Conservation (phyloP, 2,329 filamentous ascomycete genomes). For the Arthrinium phaeospermum region DNA sequence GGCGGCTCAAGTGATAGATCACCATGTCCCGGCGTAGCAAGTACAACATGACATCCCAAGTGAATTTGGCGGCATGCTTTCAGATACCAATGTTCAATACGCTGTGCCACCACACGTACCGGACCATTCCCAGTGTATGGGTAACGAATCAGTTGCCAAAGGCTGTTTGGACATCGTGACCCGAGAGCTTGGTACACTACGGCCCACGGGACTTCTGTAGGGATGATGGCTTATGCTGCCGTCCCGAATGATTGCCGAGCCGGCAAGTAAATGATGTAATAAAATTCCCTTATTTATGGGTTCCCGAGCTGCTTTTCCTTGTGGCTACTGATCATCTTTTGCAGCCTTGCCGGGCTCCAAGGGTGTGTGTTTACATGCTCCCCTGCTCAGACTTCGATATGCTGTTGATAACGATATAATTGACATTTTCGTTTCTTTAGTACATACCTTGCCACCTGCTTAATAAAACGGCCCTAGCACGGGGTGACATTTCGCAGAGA, state of each 20-base stretch:
- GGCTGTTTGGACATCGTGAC: conserved; percentile 1
- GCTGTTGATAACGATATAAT: neutral
- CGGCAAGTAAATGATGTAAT: neutral
- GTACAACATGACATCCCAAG: neutral
- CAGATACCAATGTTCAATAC: neutral
- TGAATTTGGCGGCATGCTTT: neutral
- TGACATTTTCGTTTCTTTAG: neutral
- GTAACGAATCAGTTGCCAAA: conserved; percentile 4
- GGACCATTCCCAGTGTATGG: neutral
- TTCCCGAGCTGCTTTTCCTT: neutral
- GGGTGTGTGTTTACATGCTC: neutral
- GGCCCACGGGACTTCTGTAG: neutral
- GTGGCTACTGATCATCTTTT: neutral
- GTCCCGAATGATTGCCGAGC: neutral
- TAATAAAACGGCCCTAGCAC: no score
- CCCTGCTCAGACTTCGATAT: neutral
- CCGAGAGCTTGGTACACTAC: conserved; percentile 9
- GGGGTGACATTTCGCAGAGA: neutral
- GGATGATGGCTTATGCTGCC: conserved; percentile 3
- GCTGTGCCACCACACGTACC: conserved; percentile 3
- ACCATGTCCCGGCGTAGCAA: neutral
- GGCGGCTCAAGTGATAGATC: neutral
- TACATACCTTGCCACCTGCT: neutral
- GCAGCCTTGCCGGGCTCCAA: neutral
- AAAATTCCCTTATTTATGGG: neutral